A percentile compares a stretch with the other conserved stretches of the same genome.
phyloP scores from a whole-genome alignment of 768 basidiomycete genomes.

The Phylloporus sp. region DNA sequence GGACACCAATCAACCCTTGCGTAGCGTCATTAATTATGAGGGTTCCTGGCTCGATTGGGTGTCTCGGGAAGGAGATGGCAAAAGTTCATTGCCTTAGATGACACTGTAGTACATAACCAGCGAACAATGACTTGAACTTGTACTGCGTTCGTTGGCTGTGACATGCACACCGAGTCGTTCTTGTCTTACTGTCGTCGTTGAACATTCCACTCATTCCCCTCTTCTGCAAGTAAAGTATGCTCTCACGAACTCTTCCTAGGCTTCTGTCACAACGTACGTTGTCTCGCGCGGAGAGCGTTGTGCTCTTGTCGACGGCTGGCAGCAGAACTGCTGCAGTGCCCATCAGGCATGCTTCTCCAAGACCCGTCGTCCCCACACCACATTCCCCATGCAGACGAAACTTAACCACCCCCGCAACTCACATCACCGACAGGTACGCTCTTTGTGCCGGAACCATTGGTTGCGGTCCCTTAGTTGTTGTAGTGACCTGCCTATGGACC shows the following conservation, averaged over 20 bases:
- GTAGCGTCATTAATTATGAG: constrained; percentile 66
- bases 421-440: constrained; percentile 49
- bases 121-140: no score
- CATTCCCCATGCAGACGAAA: constrained; percentile 17
- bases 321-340: background rate
- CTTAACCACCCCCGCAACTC: constrained; percentile 52
- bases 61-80: constrained; percentile 43
- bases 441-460: background rate
- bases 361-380: background rate
- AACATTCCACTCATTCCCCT: background rate
- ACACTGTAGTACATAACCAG: constrained; percentile 4
- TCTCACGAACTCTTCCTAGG: constrained; percentile 16
- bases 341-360: background rate
- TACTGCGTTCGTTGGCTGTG: no score
- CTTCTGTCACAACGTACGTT: constrained; percentile 7
- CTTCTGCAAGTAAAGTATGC: constrained; percentile 9
- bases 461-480: background rate
- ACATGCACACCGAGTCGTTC: no score
- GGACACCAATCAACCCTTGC: background rate
- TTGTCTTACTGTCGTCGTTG: no score
- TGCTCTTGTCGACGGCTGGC: constrained; percentile 6
- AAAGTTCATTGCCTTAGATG: constrained; percentile 15
- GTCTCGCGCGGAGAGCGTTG: background rate
- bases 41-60: constrained; percentile 91
- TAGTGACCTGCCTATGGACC: constrained; percentile 53